Evolutionary conservation across 805 yeast species (phyloP), one percentile per base, ranked within the genome.

Genomic region (Blastobotrys mokoenaii): DNA sequence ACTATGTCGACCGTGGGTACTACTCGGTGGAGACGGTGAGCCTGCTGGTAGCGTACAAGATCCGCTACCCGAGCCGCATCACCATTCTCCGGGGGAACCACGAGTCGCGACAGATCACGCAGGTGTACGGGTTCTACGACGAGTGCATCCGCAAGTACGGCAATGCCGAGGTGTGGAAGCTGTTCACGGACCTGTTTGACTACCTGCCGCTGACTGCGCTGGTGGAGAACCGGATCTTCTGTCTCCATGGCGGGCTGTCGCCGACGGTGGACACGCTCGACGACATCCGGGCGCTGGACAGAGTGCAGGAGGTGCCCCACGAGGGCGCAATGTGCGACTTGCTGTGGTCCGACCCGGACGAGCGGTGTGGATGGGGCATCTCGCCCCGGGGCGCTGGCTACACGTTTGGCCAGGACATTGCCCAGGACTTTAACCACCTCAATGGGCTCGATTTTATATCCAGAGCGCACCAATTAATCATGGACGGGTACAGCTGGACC

Each of bases 341-440:
- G 58, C 71, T 89, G 54, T 89, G 97, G 97, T 85, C 95, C 2
- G 97, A 89, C 66, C 97, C 97, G 25, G 97, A 89, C 63, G 96
- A 88, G 61, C 73, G 95, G 62, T 93, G 90, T 56, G 96, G 96
- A 58, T 89, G 97, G 97, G 96, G 96, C 51, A 85, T 89, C 54
- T 82, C 93, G 61, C 96, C 96, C 66, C 80, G 97, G 77, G 96
- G 96, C 72, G 97, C 97, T 51, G 97, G 97, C 65, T 89, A 84
- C 81, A 86, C 96, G 60, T 89, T 89, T 77, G 97, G 97, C 57
- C 94, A 83, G 69, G 96, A 89, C 71, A 86, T 88, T 58, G 78
- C 89, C 54, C 95, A 85, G 63, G 95, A 87, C 61, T 89, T 89
- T 68, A 89, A 89, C 63, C 96, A 88, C 67, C 82, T 88, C 15